A percentile compares a stretch with the other conserved stretches of the same genome.
These are phyloP conservation scores for Chalaropsis ovoidea DNA, from an alignment of 2,329 filamentous ascomycete species.

Conservation along the genomic window DNA sequence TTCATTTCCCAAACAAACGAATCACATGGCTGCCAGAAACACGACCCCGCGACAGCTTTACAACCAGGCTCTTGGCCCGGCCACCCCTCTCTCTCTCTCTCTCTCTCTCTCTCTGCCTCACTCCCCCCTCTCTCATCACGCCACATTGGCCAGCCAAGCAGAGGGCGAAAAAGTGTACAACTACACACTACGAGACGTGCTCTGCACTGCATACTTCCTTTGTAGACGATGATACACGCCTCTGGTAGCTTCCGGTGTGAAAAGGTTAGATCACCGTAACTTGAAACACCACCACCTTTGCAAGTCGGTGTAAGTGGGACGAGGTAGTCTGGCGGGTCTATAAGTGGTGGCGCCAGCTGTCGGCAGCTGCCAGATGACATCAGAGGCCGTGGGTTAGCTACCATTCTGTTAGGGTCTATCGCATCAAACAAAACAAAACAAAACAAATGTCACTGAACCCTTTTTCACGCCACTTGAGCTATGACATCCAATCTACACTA, in stretches of 20 bases:
- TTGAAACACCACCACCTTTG: background rate
- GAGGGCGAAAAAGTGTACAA: background rate
- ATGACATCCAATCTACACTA: background rate
- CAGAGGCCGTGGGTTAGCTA: background rate
- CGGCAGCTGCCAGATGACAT: background rate
- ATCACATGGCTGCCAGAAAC: background rate
- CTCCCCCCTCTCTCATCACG: background rate
- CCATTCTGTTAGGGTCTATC: background rate
- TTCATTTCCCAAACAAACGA: background rate
- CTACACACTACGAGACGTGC: no score
- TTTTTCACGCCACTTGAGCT: no score
- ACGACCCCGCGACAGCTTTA: background rate
- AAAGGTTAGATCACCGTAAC: slow-evolving; percentile 11
- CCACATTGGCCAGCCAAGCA: background rate
- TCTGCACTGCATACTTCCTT: background rate
- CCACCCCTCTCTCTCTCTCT: no score
- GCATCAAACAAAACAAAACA: background rate
- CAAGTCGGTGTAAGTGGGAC: background rate
- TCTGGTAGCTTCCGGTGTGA: slow-evolving; percentile 5
- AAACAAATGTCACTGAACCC: no score
- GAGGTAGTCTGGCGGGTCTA: background rate
- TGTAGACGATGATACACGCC: slow-evolving; percentile 8
- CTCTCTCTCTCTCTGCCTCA: no score
- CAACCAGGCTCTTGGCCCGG: background rate
- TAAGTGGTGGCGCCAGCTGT: background rate